Evolutionary conservation across 768 basidiomycete species (phyloP).

Genomic region (Hemileccinum impolitum): DNA sequence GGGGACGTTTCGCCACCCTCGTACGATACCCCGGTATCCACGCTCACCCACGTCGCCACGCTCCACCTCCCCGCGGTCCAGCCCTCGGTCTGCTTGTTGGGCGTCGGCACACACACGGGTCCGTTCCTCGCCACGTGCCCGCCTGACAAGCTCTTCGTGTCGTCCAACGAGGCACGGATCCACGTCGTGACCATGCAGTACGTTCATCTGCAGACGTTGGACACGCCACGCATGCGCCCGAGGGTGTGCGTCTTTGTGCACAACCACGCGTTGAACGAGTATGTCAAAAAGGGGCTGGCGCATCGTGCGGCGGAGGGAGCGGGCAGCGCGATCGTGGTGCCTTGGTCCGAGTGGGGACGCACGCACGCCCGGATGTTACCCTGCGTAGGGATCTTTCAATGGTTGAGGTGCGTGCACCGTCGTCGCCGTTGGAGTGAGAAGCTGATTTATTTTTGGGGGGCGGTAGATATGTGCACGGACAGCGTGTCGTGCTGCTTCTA

Average conservation of each 20-base stretch:
- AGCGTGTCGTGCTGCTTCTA: constrained; percentile 33
- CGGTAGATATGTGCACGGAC: constrained; percentile 41
- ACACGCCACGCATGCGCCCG: constrained; percentile 8
- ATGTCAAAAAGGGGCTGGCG: constrained; percentile 2
- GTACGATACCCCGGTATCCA: not conserved
- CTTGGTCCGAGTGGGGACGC: constrained; percentile 41
- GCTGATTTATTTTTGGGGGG: not conserved
- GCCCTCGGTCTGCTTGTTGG: constrained; percentile 10
- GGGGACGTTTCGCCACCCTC: not conserved
- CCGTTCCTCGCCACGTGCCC: constrained; percentile 30
- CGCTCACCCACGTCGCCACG: constrained; percentile 18
- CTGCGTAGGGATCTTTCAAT: constrained; percentile 32
- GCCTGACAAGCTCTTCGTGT: constrained; percentile 21
- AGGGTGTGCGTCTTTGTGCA: constrained; percentile 31
- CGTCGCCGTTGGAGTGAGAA: not conserved
- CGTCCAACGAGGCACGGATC: constrained; percentile 23
- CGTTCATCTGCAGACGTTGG: not conserved
- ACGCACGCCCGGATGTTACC: constrained; percentile 32
- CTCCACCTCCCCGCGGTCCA: constrained; percentile 14
- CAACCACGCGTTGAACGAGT: constrained; percentile 28
- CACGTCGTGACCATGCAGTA: constrained; percentile 28
- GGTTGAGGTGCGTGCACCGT: constrained; percentile 34
- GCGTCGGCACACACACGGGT: constrained; percentile 31
- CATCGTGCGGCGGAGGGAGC: not conserved
- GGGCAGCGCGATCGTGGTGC: constrained; percentile 8